These are phyloP conservation scores for Wickerhamomyces hampshirensis DNA, from an alignment of 805 yeast genomes.

Conservation along the genomic window DNA sequence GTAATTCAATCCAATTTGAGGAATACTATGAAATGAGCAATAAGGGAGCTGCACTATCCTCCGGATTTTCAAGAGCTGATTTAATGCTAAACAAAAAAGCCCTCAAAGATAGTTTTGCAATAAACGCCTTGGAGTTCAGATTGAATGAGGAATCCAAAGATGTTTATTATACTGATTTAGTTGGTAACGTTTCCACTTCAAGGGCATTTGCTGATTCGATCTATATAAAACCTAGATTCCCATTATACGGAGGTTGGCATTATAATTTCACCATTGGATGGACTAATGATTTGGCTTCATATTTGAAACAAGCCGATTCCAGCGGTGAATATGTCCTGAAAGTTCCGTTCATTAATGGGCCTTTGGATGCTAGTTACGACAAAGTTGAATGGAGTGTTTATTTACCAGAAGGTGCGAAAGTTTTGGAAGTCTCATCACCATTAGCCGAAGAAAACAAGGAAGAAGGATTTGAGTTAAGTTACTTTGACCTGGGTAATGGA, in stretches of 20 bases:
- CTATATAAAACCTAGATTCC: conserved; percentile 79
- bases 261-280: conserved; percentile 96
- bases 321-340: conserved; percentile 44
- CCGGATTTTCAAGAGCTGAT: conserved; percentile 77
- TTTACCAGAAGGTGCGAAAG: conserved; percentile 83
- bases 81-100: conserved; percentile 56
- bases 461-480: conserved; percentile 40
- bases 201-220: conserved; percentile 34
- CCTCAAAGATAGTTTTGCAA: conserved; percentile 49
- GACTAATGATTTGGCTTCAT: conserved; percentile 56
- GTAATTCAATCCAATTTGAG: conserved; percentile 65
- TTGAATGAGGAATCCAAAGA: conserved; percentile 52
- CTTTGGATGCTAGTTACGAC: conserved; percentile 65
- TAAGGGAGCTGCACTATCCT: conserved; percentile 60
- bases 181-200: conserved; percentile 89
- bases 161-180: conserved; percentile 79
- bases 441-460: conserved; percentile 32
- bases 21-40: conserved; percentile 82
- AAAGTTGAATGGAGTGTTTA: conserved; percentile 54
- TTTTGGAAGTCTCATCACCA: conserved; percentile 53
- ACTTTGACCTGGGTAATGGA: conserved; percentile 72
- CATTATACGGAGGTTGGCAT: conserved; percentile 95
- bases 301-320: conserved; percentile 35
- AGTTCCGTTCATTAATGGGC: conserved; percentile 72
- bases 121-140: conserved; percentile 55